Percentiles rank a stretch among this genome's conserved stretches.
These are phyloP conservation scores for Myochromella boudieri DNA, from an alignment of 768 basidiomycete species.

Conservation along the genomic window DNA sequence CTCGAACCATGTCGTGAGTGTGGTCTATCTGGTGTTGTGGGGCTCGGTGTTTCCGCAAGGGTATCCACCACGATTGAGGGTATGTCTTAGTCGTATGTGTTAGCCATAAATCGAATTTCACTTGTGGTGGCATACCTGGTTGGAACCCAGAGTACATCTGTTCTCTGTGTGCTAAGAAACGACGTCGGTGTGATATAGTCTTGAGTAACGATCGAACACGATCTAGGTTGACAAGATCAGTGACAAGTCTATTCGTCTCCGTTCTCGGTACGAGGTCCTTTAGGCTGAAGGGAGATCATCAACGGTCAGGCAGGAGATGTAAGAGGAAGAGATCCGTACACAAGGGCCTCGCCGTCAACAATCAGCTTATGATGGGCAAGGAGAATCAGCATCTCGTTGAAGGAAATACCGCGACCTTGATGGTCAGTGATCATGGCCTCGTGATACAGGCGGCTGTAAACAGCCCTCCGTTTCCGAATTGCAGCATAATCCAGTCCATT, in stretches of 20 bases:
- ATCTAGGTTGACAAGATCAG: constrained; percentile 83
- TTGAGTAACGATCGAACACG: constrained; percentile 78
- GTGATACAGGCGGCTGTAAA: constrained; percentile 80
- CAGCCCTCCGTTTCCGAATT: constrained; percentile 64
- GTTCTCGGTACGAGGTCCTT: constrained; percentile 79
- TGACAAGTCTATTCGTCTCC: constrained; percentile 76
- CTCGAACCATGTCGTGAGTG: constrained; percentile 30
- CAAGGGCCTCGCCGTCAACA: constrained; percentile 82
- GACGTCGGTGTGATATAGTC: constrained; percentile 70
- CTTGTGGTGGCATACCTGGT: constrained; percentile 30
- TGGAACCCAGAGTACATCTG: constrained; percentile 36
- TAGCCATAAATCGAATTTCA: constrained; percentile 3
- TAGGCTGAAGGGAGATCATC: constrained; percentile 46
- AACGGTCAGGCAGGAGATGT: neutral
- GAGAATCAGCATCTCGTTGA: constrained; percentile 84
- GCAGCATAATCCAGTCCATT: constrained; percentile 61
- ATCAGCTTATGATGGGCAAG: constrained; percentile 92
- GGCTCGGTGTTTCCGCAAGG: constrained; percentile 50
- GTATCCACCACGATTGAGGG: constrained; percentile 71
- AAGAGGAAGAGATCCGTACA: constrained; percentile 49
- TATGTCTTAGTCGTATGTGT: constrained; percentile 43
- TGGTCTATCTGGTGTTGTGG: constrained; percentile 33
- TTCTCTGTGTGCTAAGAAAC: constrained; percentile 58
- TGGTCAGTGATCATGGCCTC: constrained; percentile 80
- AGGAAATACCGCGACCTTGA: constrained; percentile 80